Evolutionary conservation across 1,284 basidiomycete species (phyloP), one percentile per base, ranked within the genome.

Genomic region (Coniophora puteana): DNA sequence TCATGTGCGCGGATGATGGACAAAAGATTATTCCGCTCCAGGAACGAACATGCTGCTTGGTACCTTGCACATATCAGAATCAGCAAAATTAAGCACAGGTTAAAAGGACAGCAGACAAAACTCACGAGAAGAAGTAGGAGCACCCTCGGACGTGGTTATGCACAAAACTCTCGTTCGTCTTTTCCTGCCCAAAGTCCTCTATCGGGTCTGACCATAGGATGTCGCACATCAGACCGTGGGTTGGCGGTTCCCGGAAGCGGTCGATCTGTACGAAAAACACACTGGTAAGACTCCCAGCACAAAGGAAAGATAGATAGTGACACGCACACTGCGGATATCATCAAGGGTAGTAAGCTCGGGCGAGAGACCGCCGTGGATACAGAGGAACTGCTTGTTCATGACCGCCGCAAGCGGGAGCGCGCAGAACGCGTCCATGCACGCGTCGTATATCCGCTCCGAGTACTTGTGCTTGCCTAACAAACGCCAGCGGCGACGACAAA

Each of bases 351-450:
- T 83, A 27, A 96, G 68, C 58, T 96, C 93, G 0, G 93, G 93
- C 0, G 88, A 92, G 21, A 96, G 74, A 29, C 93, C 93, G 40
- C 93, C 93, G 54, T 96, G 93, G 45, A 96, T 93, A 65, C 93
- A 96, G 47, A 96, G 71, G 68, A 96, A 96, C 63, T 96, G 93
- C 67, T 95, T 95, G 76, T 96, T 96, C 90, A 96, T 94, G 59
- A 96, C 69, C 13, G 93, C 93, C 0, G 93, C 93, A 1, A 96
- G 77, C 1, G 93, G 93, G 3, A 96, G 73, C 4, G 88, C 80
- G 64, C 93, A 95, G 71, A 96, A 96, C 0, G 89, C 89, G 39
- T 93, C 88, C 85, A 92, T 93, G 71, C 87, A 90, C 20, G 87
- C 89, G 50, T 94, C 89, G 63, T 93, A 94, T 43, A 94, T 78